A percentile compares a stretch with the other conserved stretches of the same genome.
Evolutionary conservation across 371 early-diverging fungal genomes (phyloP).

Genomic region (Smittium culicis): DNA sequence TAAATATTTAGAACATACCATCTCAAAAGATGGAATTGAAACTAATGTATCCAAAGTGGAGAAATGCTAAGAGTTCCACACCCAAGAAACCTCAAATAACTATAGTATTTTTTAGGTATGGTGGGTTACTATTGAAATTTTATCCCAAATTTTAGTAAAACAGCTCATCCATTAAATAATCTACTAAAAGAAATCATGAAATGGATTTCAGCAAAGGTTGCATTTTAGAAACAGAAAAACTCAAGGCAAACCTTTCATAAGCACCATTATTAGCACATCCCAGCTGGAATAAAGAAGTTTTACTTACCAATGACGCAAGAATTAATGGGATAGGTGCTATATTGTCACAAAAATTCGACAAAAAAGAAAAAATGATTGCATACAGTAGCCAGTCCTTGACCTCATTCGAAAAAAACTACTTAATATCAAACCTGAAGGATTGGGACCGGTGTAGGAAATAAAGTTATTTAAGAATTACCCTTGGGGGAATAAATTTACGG

Average conservation of each 20-base stretch:
- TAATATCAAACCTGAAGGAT: constrained; percentile 10
- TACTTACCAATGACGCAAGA: neutral
- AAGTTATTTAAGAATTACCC: neutral
- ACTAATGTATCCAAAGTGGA: constrained; percentile 14
- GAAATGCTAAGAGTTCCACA: too few species aligned
- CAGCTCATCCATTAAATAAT: constrained; percentile 17
- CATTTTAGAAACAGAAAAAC: neutral
- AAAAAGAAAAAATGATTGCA: neutral
- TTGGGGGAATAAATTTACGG: neutral
- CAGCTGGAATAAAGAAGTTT: neutral
- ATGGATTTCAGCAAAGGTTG: neutral
- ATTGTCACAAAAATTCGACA: constrained; percentile 2
- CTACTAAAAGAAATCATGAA: constrained; percentile 2
- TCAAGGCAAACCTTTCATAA: neutral
- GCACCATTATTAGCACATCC: constrained; percentile 8
- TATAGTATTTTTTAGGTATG: constrained; percentile 32
- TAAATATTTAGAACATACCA: constrained; percentile 4
- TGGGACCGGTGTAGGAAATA: neutral
- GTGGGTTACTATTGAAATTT: constrained; percentile 26
- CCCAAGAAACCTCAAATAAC: too few species aligned
- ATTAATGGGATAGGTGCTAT: neutral
- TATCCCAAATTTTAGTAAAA: constrained; percentile 15
- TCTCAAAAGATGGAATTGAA: constrained; percentile 9
- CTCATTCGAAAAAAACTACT: neutral
- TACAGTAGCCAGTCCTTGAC: neutral